Base-by-base conservation (phyloP, 495 filamentous ascomycete genomes). In the Xylaria acuta region DNA sequence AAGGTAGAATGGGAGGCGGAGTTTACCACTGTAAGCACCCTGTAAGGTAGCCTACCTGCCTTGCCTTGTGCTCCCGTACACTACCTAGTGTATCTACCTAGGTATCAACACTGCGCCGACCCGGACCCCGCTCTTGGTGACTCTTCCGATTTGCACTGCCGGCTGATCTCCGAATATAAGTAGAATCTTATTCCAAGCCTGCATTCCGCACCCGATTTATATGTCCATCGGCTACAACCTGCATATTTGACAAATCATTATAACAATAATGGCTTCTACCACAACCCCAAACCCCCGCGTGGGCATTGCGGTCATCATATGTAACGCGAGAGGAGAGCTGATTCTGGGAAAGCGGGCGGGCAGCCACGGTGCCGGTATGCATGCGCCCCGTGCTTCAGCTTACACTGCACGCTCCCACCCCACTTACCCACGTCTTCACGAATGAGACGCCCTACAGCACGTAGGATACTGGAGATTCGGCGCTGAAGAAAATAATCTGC, bases 261-360 rank as follows among this genome's bases (percentile, higher is more conserved):
- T 22, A 51, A 27, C 14, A 67, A 71, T 76, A n/a, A 68, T 58
- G 27, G 75, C 78, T 38, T 9, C 58, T 11, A 60, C 58, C 3
- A 22, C 18, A 22, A 0, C 16, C 36, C 47, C 36, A 4, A 67
- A 75, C 41, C 75, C 76, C 6, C 77, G 77, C 40, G 82, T 84
- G 6, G 84, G 84, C 53, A 77, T 86, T 49, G 82, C 83, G 0
- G 82, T 79, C 14, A 53, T 86, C 25, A 67, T 86, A 41, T 67
- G 68, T 14, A 76, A 85, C 60, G 70, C 45, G 20, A 53, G 77
- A n/a, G 80, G 79, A 0, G 74, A 77, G 54, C 45, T 86, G n/a
- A 60, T 86, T 5, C 56, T 85, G 32, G 83, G 84, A 1, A 75
- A 80, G 51, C 78, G 84, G 22, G 84, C 81, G 68, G 82, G 80